phyloP scores from a whole-genome alignment of 768 basidiomycete genomes.

The Mrakia hoshinonis region DNA sequence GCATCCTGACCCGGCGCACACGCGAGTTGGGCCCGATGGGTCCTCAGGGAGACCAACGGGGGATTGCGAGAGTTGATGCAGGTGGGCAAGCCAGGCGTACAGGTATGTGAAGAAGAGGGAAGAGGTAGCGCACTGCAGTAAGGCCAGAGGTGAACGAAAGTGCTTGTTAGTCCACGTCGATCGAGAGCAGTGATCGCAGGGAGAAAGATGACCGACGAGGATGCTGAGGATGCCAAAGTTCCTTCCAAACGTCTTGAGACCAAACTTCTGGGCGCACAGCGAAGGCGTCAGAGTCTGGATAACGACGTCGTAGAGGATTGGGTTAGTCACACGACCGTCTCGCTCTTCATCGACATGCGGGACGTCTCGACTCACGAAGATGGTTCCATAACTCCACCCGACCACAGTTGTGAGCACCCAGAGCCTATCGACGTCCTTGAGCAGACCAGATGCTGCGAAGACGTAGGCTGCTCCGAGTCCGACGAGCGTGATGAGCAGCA shows the following conservation, averaged over 20 bases:
- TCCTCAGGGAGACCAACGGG: not conserved
- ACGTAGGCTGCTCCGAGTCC: not conserved
- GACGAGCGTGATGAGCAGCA: conserved; percentile 13
- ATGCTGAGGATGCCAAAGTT: conserved; percentile 23
- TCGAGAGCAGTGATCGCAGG: too few species aligned
- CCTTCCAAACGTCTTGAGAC: conserved; percentile 16
- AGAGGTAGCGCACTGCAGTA: conserved; percentile 4
- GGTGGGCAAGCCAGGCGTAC: conserved; percentile 19
- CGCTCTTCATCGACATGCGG: not conserved
- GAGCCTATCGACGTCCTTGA: not conserved
- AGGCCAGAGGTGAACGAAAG: not conserved
- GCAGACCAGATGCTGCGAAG: conserved; percentile 9
- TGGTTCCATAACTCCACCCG: conserved; percentile 20
- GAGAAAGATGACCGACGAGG: not conserved
- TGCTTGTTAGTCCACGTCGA: not conserved
- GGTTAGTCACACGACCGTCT: not conserved
- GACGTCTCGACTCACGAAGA: conserved; percentile 9
- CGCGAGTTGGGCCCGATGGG: not conserved
- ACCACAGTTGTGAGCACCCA: conserved; percentile 18
- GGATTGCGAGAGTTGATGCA: not conserved
- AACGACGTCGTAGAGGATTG: not conserved
- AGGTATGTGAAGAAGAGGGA: conserved; percentile 28
- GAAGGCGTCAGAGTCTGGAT: conserved; percentile 10
- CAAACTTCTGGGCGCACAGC: conserved; percentile 5
- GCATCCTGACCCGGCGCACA: conserved; percentile 7